Base-by-base conservation (phyloP, 768 basidiomycete genomes). In the Rubroboletus satanas region DNA sequence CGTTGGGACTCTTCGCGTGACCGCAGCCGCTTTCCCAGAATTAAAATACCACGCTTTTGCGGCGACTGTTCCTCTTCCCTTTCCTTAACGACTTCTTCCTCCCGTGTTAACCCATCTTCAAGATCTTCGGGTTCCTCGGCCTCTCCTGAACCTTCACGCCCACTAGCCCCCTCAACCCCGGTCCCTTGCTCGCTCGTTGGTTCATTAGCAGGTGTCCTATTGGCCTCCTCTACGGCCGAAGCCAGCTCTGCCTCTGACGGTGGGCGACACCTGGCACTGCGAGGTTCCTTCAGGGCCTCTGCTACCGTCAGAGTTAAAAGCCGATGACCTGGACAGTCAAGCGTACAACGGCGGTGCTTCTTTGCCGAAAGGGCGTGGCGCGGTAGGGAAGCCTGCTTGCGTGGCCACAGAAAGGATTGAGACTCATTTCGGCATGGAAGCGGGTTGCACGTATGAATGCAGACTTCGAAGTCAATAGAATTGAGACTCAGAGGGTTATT, bases 341-440 rank as follows among this genome's bases (percentile, higher is more conserved):
- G 21, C 5, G 46, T 44, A 51, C 66, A 66, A 18, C 8, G 50
- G 15, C 37, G 55, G 36, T 66, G 66, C 32, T 52, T 66, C 35
- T 61, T 68, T 2, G 42, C n/a, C 26, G 65, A 66, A 51, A 66
- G 64, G 5, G 57, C 64, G 23, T 66, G 66, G 4, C 66, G 66
- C 2, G 66, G 66, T 41, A 66, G 50, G 26, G 56, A 60, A 5
- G 61, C 54, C 43, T 55, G 51, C 18, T 35, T 66, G 45, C 66
- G 66, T 3, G 43, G 44, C 65, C 66, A 66, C 29, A 68, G 47
- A 45, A 68, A 63, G 28, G 66, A 68, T 1, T 51, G 56, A 23
- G 66, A 60, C 49, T 66, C 66, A 15, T 66, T 68, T 41, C 66
- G 66, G 55, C 66, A 66, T 3, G 54, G 66, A 31, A 37, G 17